Base-by-base conservation (phyloP, 2,329 filamentous ascomycete species). In the Clathrospora elynae region DNA sequence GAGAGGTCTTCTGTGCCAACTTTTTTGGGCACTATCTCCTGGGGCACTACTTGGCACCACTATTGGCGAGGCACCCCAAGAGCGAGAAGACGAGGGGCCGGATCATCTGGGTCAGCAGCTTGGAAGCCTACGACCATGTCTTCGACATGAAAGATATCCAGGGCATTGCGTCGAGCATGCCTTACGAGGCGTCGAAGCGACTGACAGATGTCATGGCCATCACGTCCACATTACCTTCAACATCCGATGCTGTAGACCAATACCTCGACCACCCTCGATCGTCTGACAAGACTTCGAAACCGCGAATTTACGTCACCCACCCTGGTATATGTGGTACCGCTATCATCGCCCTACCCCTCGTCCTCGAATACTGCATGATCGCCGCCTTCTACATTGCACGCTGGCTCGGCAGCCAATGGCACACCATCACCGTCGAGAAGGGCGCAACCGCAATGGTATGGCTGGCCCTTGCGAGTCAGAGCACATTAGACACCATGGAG, bases 21-120 rank as follows among this genome's bases (percentile, higher is more conserved):
- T 80, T 96, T 19, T 97, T 99, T 65, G 93, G 93, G 0, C 93
- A 99, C 73, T 97, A 99, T 67, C 74, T 96, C 62, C 82, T 99
- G 16, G 82, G 83, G 11, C 91, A 96, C 68, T 83, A 86, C 62
- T 78, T 97, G 8, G 79, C 87, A 55, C 86, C 89, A 0, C 75
- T 96, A 8, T 78, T 99, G 28, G 55, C 57, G 73, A 75, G 59
- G 75, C 82, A 35, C 64, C 62, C 11, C 61, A 70, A 11, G 57
- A 61, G 26, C 52, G 71, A 42, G 14, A 44, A 55, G 51, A 71
- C 25, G 64, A 75, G 50, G 33, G 87, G 84, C 6, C 83, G 90
- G 35, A 79, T 99, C 37, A 80, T 97, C 51, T 97, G 92, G 91
- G 83, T 90, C 7, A 88, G 86, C 50, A 95, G 87, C 61, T 73